Conservation (phyloP, 192 early-diverging fungal species). For the Backusella parvicylindrica region DNA sequence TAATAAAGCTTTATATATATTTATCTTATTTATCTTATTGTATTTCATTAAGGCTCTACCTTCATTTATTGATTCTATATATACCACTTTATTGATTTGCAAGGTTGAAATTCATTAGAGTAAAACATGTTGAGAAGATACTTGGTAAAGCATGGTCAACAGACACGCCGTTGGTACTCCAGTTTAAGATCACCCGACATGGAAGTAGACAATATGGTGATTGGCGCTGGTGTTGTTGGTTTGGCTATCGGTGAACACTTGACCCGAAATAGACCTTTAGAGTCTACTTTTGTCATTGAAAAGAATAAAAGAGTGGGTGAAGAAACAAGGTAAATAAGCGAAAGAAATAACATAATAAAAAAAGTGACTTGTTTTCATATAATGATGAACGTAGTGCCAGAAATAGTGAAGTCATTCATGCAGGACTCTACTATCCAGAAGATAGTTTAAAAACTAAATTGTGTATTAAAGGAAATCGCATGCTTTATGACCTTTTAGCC, state of each 20-base stretch:
- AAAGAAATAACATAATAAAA: background rate
- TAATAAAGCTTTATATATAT: background rate
- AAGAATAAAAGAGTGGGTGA: slow-evolving; percentile 59
- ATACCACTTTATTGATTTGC: background rate
- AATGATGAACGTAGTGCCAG: slow-evolving; percentile 49
- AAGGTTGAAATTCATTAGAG: background rate
- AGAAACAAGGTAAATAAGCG: slow-evolving; percentile 57
- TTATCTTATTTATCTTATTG: background rate
- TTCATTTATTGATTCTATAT: background rate
- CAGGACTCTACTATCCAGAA: slow-evolving; percentile 78
- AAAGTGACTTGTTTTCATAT: background rate
- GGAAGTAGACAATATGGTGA: slow-evolving; percentile 65
- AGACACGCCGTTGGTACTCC: background rate
- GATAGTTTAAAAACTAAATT: slow-evolving; percentile 71
- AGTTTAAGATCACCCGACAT: slow-evolving; percentile 29
- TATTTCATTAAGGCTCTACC: background rate
- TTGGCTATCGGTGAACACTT: slow-evolving; percentile 70
- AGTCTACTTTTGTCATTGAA: slow-evolving; percentile 63
- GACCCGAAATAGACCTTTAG: slow-evolving; percentile 31
- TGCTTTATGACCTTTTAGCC: slow-evolving; percentile 64
- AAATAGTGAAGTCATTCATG: slow-evolving; percentile 90
- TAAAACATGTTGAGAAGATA: background rate
- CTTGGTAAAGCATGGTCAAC: background rate
- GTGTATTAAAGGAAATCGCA: slow-evolving; percentile 70
- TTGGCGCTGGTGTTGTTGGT: slow-evolving; percentile 83